Evolutionary conservation across 2,329 filamentous ascomycete genomes (phyloP), one percentile per base, ranked within the genome.

Genomic region (Nigrospora oryzae): DNA sequence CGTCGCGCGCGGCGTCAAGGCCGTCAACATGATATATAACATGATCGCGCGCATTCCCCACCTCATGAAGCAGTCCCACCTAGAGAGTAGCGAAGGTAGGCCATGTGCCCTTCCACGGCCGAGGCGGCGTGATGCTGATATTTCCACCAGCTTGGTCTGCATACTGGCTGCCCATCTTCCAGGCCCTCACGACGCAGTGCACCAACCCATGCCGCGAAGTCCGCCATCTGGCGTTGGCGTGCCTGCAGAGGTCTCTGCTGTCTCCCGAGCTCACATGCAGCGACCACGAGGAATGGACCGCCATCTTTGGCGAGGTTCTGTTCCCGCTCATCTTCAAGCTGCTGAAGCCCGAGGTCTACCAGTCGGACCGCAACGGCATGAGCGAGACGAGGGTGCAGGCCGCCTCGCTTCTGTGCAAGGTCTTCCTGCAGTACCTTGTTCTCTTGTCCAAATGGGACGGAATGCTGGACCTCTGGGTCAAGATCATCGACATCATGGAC

Each of bases 81-180:
- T 97, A 2, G 93, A 96, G 60, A 84, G 79, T 48, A 87, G 75
- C 47, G 86, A 95, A 74, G 85, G 85, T 86, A 65, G 49, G 71
- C 52, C 37, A 30, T 14, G 2, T 23, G 7, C 15, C 8, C 32
- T 37, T 2, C 11, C 12, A n/a, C 30, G 15, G 14, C 12, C 35
- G 6, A 19, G 15, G 16, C 15, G n/a, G 36, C 12, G 11, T 28
- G 14, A 43, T 7, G 36, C 42, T 61, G 65, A 48, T 62, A 51
- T 53, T 36, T 48, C 54, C 31, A 39, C n/a, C 51, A 86, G 93
- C 93, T 13, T 98, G 93, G 93, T 89, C 89, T 42, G 89, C 93
- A 10, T 98, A 98, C 63, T 98, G 93, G 93, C 83, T 90, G 13
- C 93, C 91, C 2, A 89, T 98, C 23, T 93, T 98, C 65, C 81